A percentile compares a stretch with the other conserved stretches of the same genome.
Evolutionary conservation across 2,329 filamentous ascomycete species (phyloP).

Genomic region (Tolypocladium paradoxum): DNA sequence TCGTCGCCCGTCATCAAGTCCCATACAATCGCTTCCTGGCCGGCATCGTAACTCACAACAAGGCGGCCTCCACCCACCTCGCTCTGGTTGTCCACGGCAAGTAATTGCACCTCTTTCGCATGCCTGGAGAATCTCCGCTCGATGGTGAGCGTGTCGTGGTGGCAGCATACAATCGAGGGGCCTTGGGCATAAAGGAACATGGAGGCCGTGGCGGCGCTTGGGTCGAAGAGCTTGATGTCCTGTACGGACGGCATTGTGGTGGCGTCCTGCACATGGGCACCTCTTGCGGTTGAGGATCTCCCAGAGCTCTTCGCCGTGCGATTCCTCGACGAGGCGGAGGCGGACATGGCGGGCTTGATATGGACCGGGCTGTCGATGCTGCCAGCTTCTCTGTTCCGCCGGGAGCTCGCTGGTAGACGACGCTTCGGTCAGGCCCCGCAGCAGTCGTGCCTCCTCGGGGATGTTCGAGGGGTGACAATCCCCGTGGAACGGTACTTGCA

Average conservation of each 20-base stretch:
- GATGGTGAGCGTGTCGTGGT: constrained; percentile 85
- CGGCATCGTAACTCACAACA: constrained; percentile 86
- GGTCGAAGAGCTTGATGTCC: constrained; percentile 56
- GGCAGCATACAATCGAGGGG: constrained; percentile 71
- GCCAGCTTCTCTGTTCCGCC: not conserved
- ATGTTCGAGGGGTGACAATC: constrained; percentile 9
- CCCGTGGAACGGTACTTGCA: constrained; percentile 28
- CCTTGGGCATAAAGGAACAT: constrained; percentile 86
- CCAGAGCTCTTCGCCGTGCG: constrained; percentile 49
- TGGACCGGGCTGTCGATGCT: constrained; percentile 3
- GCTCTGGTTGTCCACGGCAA: constrained; percentile 85
- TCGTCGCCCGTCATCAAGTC: constrained; percentile 87
- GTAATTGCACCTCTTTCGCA: constrained; percentile 68
- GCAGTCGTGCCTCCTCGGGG: constrained; percentile 6
- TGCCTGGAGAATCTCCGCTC: constrained; percentile 80
- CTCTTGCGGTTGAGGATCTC: constrained; percentile 37
- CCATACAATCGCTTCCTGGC: constrained; percentile 92
- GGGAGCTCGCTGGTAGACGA: constrained; percentile 11
- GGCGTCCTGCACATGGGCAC: constrained; percentile 37
- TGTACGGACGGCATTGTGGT: constrained; percentile 36
- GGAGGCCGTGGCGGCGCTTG: constrained; percentile 81
- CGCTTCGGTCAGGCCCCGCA: constrained; percentile 11
- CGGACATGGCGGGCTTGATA: constrained; percentile 37
- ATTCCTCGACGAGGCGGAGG: constrained; percentile 44
- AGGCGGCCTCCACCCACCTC: constrained; percentile 74